phyloP scores from a whole-genome alignment of 495 filamentous ascomycete species.

The Hapsidospora chrysogenum region DNA sequence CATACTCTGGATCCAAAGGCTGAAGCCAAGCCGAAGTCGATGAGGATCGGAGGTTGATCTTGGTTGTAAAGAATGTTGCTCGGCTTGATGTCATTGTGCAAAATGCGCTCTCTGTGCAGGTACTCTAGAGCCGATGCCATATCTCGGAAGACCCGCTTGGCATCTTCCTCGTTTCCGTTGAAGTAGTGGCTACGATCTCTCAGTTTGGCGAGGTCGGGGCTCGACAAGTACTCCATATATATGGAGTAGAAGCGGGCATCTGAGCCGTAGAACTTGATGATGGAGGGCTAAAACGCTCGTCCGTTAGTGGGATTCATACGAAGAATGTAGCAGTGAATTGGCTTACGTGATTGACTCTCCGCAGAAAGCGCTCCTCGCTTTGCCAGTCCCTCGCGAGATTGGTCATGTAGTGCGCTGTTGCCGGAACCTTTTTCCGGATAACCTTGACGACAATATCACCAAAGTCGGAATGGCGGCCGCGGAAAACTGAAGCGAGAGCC shows the following conservation, averaged over 20 bases:
- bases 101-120: background rate
- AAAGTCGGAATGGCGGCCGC: too few relatives aligned
- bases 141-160: background rate
- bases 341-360: too few relatives aligned
- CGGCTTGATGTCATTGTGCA: constrained; percentile 1
- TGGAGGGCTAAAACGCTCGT: background rate
- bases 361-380: too few relatives aligned
- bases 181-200: background rate
- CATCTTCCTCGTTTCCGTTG: background rate
- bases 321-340: too few relatives aligned
- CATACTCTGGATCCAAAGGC: background rate
- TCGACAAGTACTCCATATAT: background rate
- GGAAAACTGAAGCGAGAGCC: too few relatives aligned
- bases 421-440: too few relatives aligned
- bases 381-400: too few relatives aligned
- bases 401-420: too few relatives aligned
- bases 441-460: too few relatives aligned
- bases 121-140: background rate
- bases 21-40: constrained; percentile 1
- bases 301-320: too few relatives aligned
- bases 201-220: background rate
- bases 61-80: background rate
- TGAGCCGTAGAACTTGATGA: background rate
- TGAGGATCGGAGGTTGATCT: background rate
- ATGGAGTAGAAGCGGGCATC: background rate